A percentile compares a stretch with the other conserved stretches of the same genome.
phyloP scores from a whole-genome alignment of 495 filamentous ascomycete genomes.

The Podospora didyma region DNA sequence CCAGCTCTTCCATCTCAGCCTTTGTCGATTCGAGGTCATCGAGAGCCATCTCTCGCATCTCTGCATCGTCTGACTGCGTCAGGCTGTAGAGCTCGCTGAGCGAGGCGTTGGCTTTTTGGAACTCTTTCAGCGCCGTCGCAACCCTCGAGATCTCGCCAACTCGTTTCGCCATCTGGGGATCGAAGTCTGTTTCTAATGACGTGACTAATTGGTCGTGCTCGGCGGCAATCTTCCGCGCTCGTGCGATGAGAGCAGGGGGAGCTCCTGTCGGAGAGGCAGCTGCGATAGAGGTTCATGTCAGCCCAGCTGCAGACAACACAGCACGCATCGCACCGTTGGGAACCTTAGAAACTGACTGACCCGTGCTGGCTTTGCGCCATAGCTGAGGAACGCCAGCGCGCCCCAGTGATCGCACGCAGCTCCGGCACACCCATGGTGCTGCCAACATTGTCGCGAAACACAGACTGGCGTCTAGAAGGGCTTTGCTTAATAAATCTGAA shows the following conservation, averaged over 20 bases:
- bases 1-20: slow-evolving; percentile 54
- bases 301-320: not conserved
- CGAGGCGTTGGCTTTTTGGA: slow-evolving; percentile 55
- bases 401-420: slow-evolving; percentile 41
- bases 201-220: slow-evolving; percentile 62
- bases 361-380: slow-evolving; percentile 43
- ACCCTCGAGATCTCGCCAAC: slow-evolving; percentile 72
- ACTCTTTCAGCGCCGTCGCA: slow-evolving; percentile 64
- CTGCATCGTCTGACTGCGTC: slow-evolving; percentile 45
- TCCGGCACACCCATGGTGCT: slow-evolving; percentile 52
- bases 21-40: slow-evolving; percentile 71
- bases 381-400: slow-evolving; percentile 30
- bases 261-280: slow-evolving; percentile 10
- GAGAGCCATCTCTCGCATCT: slow-evolving; percentile 61
- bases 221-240: slow-evolving; percentile 34
- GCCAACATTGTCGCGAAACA: slow-evolving; percentile 42
- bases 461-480: not conserved
- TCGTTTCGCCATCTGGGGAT: slow-evolving; percentile 68
- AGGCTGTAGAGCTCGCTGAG: slow-evolving; percentile 50
- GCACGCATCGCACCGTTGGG: not conserved
- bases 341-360: slow-evolving; percentile 17
- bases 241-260: slow-evolving; percentile 36
- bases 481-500: too few relatives aligned
- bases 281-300: not conserved
- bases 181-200: slow-evolving; percentile 58